A percentile compares a stretch with the other conserved stretches of the same genome.
Conservation (phyloP, 2,329 filamentous ascomycete species). For the Alternaria sp. region DNA sequence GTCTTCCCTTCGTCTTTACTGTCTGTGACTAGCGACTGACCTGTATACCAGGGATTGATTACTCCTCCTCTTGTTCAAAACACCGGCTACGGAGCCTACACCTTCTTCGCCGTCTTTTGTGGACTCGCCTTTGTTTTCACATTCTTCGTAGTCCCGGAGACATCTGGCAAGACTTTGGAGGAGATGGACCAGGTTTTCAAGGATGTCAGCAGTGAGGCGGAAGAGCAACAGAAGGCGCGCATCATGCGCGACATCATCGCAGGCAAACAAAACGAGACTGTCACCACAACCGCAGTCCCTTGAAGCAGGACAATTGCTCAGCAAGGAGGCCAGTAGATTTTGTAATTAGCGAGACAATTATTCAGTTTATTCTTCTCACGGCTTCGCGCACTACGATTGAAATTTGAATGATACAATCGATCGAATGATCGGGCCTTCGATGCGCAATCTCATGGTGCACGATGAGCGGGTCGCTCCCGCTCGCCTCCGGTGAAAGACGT, state of each 20-base stretch:
- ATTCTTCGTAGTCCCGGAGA: slow-evolving; percentile 46
- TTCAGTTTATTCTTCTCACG: background rate
- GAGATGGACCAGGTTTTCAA: slow-evolving; percentile 49
- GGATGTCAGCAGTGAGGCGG: slow-evolving; percentile 44
- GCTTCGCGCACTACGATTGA: background rate
- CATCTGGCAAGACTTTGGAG: slow-evolving; percentile 43
- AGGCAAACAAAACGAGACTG: slow-evolving; percentile 11
- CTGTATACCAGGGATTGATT: slow-evolving; percentile 60
- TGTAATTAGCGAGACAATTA: background rate
- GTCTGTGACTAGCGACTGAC: slow-evolving; percentile 48
- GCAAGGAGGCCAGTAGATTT: background rate
- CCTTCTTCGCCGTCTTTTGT: slow-evolving; percentile 49
- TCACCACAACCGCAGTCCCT: background rate
- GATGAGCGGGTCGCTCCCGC: background rate
- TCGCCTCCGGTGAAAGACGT: background rate
- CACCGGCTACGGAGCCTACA: slow-evolving; percentile 56
- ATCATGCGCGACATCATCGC: slow-evolving; percentile 42
- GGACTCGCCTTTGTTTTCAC: slow-evolving; percentile 44
- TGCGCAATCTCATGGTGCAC: background rate
- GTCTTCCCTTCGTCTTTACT: slow-evolving; percentile 1
- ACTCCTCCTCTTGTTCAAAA: slow-evolving; percentile 69
- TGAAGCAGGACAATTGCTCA: background rate
- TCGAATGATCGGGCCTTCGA: background rate
- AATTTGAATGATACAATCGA: background rate
- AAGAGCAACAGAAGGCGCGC: slow-evolving; percentile 40